These are phyloP conservation scores for Neonectria magnoliae DNA, from an alignment of 2,329 filamentous ascomycete species.

Conservation along the genomic window DNA sequence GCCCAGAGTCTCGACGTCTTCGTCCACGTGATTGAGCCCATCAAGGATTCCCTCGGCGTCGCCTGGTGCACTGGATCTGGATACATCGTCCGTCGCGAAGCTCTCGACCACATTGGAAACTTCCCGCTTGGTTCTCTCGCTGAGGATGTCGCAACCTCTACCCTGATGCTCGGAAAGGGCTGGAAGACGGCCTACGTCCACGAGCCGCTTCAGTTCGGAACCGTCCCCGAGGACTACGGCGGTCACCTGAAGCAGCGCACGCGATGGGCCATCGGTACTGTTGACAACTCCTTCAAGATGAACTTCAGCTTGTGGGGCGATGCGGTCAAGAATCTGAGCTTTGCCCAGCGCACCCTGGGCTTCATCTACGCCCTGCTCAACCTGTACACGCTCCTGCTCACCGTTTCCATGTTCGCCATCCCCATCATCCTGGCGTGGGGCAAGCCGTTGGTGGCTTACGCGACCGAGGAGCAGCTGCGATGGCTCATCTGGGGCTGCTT, in stretches of 20 bases:
- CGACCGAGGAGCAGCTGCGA: slow-evolving; percentile 61
- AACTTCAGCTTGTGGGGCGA: slow-evolving; percentile 68
- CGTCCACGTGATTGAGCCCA: slow-evolving; percentile 62
- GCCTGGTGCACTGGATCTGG: slow-evolving; percentile 75
- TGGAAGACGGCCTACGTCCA: slow-evolving; percentile 71
- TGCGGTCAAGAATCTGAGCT: slow-evolving; percentile 61
- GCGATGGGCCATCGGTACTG: slow-evolving; percentile 65
- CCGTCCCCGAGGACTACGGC: slow-evolving; percentile 65
- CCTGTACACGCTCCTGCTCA: slow-evolving; percentile 65
- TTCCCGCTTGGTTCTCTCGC: slow-evolving; percentile 69
- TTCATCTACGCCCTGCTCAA: slow-evolving; percentile 66
- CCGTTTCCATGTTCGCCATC: slow-evolving; percentile 65
- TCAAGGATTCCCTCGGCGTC: slow-evolving; percentile 62
- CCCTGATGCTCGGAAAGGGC: slow-evolving; percentile 66
- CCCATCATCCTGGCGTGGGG: slow-evolving; percentile 68
- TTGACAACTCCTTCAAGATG: slow-evolving; percentile 68
- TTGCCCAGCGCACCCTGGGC: slow-evolving; percentile 67
- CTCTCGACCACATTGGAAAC: slow-evolving; percentile 69
- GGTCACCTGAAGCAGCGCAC: slow-evolving; percentile 67
- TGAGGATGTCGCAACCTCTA: slow-evolving; percentile 70
- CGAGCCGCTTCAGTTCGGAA: slow-evolving; percentile 69
- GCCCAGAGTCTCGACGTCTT: slow-evolving; percentile 68
- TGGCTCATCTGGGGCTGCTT: slow-evolving; percentile 68
- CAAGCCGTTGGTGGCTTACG: slow-evolving; percentile 66
- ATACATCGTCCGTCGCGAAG: slow-evolving; percentile 67